A percentile compares a stretch with the other conserved stretches of the same genome.
phyloP scores from a whole-genome alignment of 2,329 filamentous ascomycete species.

The Tolypocladium capitatum region DNA sequence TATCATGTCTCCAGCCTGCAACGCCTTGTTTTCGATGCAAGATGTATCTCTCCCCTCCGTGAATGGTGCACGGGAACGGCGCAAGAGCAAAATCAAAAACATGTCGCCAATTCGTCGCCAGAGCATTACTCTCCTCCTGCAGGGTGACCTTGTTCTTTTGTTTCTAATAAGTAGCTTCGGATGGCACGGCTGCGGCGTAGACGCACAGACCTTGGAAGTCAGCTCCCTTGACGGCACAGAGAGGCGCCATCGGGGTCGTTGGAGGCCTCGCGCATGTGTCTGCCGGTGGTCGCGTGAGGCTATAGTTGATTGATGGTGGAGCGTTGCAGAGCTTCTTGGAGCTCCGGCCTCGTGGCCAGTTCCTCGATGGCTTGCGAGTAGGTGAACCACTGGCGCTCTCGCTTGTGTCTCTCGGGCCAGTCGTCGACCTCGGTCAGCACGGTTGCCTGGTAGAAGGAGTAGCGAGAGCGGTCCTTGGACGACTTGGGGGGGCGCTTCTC shows the following conservation, averaged over 20 bases:
- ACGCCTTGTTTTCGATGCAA: conserved; percentile 17
- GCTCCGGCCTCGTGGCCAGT: conserved; percentile 67
- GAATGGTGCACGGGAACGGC: conserved; percentile 8
- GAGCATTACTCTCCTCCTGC: not conserved
- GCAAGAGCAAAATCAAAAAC: not conserved
- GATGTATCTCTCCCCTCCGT: conserved; percentile 5
- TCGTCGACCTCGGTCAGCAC: conserved; percentile 73
- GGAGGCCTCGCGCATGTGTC: not conserved
- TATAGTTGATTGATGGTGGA: conserved; percentile 50
- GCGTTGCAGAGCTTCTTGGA: conserved; percentile 73
- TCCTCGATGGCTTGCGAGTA: conserved; percentile 70
- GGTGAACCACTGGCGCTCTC: conserved; percentile 79
- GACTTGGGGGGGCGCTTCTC: conserved; percentile 72
- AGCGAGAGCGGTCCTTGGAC: conserved; percentile 49
- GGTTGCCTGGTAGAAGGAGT: conserved; percentile 77
- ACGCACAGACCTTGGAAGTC: not conserved
- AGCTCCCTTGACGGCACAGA: not conserved
- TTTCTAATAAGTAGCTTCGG: not conserved
- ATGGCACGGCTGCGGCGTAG: not conserved
- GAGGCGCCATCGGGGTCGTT: not conserved
- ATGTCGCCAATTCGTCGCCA: not conserved
- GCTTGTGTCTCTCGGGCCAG: conserved; percentile 92
- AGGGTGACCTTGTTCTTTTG: not conserved
- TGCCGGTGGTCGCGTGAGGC: not conserved
- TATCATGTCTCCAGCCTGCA: conserved; percentile 17